Conservation (phyloP, 495 filamentous ascomycete species). For the Aspergillus carlsbadensis region DNA sequence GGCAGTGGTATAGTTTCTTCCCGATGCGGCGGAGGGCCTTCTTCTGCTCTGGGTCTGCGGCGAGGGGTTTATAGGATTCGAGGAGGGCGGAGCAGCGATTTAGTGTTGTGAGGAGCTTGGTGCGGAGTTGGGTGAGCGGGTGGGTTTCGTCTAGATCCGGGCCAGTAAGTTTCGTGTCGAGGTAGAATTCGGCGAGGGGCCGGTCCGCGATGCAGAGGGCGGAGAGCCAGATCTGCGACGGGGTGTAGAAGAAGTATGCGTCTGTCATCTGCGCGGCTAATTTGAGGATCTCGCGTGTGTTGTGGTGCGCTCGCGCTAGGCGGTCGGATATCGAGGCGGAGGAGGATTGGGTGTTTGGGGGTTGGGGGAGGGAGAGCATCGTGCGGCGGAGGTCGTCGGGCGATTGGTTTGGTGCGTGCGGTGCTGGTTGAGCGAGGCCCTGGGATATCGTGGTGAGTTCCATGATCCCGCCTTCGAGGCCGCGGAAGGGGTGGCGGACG, state of each 20-base stretch:
- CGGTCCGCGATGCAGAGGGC: conserved; percentile 73
- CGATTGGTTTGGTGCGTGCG: conserved; percentile 34
- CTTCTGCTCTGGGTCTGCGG: conserved; percentile 45
- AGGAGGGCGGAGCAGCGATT: conserved; percentile 38
- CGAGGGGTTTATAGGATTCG: conserved; percentile 38
- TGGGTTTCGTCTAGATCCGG: conserved; percentile 15
- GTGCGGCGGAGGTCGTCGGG: conserved; percentile 36
- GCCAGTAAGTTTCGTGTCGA: conserved; percentile 63
- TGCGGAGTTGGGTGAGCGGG: conserved; percentile 34
- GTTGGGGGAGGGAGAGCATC: conserved; percentile 27
- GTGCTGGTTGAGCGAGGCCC: conserved; percentile 46
- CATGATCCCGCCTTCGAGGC: conserved; percentile 80
- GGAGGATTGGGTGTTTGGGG: conserved; percentile 20
- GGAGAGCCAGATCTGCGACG: conserved; percentile 87
- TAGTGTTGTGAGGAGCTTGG: conserved; percentile 44
- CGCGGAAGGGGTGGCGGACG: conserved; percentile 86
- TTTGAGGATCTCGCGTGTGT: conserved; percentile 71
- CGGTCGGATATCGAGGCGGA: conserved; percentile 42
- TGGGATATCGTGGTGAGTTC: conserved; percentile 67
- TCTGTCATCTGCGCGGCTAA: conserved; percentile 82
- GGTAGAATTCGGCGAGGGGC: conserved; percentile 68
- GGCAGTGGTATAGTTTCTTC: conserved; percentile 77
- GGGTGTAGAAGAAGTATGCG: conserved; percentile 93
- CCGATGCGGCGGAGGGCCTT: conserved; percentile 57
- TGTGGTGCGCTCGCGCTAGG: conserved; percentile 65